Evolutionary conservation across 805 yeast species (phyloP), one percentile per base, ranked within the genome.

Genomic region (Ogataea corticis): DNA sequence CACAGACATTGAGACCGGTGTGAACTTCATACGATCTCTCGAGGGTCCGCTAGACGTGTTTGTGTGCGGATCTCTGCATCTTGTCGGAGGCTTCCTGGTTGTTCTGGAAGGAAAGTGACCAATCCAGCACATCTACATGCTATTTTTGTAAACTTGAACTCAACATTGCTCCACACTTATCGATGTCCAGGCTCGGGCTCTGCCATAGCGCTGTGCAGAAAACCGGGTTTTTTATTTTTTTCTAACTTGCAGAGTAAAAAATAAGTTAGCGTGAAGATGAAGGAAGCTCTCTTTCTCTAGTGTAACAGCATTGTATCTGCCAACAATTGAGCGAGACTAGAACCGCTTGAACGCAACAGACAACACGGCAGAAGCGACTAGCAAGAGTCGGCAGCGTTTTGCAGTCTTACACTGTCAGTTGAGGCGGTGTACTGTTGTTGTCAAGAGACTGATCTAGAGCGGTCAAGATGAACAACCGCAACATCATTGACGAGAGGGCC

Each of bases 41-140:
- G 70, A 70, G 39, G 68, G 68, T 11, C 73, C 72, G 14, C 66
- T 80, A 17, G 90, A 89, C 51, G 95, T 89, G 1, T 85, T 90
- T 68, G 97, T 90, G 0, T 86, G 95, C 48, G 99, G 99, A 1
- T 90, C 97, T 4, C 71, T 94, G 52, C 97, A 92, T 63, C 71
- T 95, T 46, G 96, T 94, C 10, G 99, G 99, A 14, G 99, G 98
- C 0, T 77, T 94, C 46, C 67, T 94, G 31, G 90, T 89, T 2
- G 97, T 91, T 5, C 68, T 89, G 34, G 97, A 92, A 42, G 72
- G 66, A 13, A 55, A 60, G 46, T 49, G 43, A 43, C 19, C 14
- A 13, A n/a, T 11, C 14, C 31, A 21, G 25, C 25, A 9, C 9
- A 5, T 5, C 7, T 7, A 28, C 13, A 7, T 32, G 21, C 14